Percentiles rank a stretch among this genome's conserved stretches.
These are phyloP conservation scores for Rubia tinctorum DNA, from an alignment of 305 asterid species.

Conservation along the genomic window DNA sequence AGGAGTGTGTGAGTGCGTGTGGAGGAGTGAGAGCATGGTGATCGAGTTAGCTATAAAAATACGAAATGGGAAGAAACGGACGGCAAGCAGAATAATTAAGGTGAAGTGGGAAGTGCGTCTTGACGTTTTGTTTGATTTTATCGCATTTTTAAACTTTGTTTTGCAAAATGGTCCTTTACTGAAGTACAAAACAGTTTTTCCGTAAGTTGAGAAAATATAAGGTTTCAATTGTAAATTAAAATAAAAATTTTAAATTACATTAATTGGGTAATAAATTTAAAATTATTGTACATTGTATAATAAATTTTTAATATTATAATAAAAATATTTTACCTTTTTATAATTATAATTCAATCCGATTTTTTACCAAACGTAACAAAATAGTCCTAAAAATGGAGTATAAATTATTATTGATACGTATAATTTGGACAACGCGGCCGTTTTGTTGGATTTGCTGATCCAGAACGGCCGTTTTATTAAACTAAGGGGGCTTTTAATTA, in stretches of 20 bases:
- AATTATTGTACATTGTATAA: too few species aligned
- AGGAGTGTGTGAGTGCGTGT: conserved; percentile 5
- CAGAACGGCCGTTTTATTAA: background rate
- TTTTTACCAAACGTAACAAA: too few species aligned
- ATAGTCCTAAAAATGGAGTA: too few species aligned
- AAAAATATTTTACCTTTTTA: too few species aligned
- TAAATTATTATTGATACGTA: background rate
- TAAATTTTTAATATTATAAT: too few species aligned
- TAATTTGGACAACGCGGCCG: background rate
- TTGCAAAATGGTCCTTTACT: background rate
- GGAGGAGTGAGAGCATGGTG: background rate
- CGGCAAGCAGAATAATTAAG: conserved; percentile 1
- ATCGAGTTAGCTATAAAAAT: background rate
- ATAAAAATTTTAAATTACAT: too few species aligned
- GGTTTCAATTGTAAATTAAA: too few species aligned
- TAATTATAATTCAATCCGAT: too few species aligned
- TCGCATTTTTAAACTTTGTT: background rate
- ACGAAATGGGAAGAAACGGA: background rate
- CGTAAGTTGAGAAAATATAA: too few species aligned
- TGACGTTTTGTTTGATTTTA: conserved; percentile 4
- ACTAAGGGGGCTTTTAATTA: background rate
- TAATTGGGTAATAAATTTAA: too few species aligned
- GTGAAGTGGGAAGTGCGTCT: background rate
- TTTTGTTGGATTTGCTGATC: background rate
- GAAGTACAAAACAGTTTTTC: background rate